Evolutionary conservation across 2,329 filamentous ascomycete genomes (phyloP), one percentile per base, ranked within the genome.

Genomic region (Mycosphaerella sp.): DNA sequence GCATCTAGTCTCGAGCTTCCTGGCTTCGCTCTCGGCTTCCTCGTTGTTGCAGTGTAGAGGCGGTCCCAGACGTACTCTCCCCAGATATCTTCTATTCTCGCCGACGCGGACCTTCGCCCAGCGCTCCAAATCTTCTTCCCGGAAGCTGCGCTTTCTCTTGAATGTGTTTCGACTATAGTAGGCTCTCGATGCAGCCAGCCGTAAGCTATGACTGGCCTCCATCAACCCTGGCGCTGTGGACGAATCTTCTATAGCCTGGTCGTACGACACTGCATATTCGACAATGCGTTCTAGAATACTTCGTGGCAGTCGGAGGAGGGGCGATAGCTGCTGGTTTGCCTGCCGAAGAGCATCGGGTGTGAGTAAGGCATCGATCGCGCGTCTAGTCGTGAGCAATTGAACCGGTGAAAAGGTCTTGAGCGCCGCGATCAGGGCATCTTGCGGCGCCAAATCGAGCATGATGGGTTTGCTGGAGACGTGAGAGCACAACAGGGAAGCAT

Each of bases 151-250:
- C 21, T 55, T 55, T 8, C 49, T 51, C 35, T 48, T 52, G 49
- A 55, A 55, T 1, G 52, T 55, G 49, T 55, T 55, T 14, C 45
- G 49, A 28, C 49, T 48, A 34, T 52, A 49, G 39, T 55, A 55
- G 6, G 43, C 32, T 37, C 41, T 44, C 4, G 41, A 44, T 14
- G 52, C 52, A 21, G 36, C 41, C 16, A n/a, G n/a, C 9, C 52
- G 52, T 6, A 55, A 49, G 10, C 34, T 45, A 42, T 55, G 52
- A 36, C 52, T 52, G 10, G 52, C 43, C 36, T 45, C 49, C 18
- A 55, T 44, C n/a, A 55, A 18, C 14, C 52, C 52, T 1, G 52
- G 52, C 30, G 36, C 41, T 35, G 35, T 46, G 10, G 39, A 16
- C 5, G 45, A 32, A 17, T 48, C 45, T 7, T 44, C 49, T 16